Evolutionary conservation across 2,329 filamentous ascomycete genomes (phyloP), one percentile per base, ranked within the genome.

Genomic region (Penicillium sp.): DNA sequence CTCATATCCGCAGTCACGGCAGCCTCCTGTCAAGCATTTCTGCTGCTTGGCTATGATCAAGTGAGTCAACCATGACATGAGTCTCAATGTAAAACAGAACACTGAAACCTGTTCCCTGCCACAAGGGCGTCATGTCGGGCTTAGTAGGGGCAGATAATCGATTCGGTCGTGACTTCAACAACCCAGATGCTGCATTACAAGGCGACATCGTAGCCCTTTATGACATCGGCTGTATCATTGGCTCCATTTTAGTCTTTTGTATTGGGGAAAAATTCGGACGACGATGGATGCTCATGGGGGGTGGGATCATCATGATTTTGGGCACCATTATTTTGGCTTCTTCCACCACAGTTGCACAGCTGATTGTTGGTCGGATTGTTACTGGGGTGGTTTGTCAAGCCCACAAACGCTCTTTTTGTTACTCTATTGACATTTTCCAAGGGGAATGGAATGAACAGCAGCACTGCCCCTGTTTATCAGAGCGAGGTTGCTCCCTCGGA

Each of bases 311-410:
- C 47, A 67, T 67, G 61, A 44, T 72, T 32, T 67, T 72, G 39
- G 67, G 63, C 0, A 62, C 67, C 1, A 65, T 63, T 11, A 67
- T 74, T n/a, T 65, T 71, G 2, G 63, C 64, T 2, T 70, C 73
- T 0, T 74, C 78, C 0, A 72, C 67, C 24, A 72, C 69, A 0
- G 58, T 79, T 0, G 69, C 69, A 0, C 78, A 80, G 54, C 66
- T 81, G 42, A 77, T 81, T n/a, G 70, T 74, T 18, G 79, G 77
- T 0, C 66, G 79, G 8, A 77, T 80, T 50, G 67, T 80, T 14
- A 78, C 77, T 0, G 78, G 78, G 0, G 62, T 81, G 63, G 75
- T 2, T 64, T 69, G 32, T 75, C 9, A 14, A 10, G 38, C 38
- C 4, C 13, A 14, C 4, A 3, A 36, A 36, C 34, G 14, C 11